These are phyloP conservation scores for Tricladium varicosporioides DNA, from an alignment of 2,329 filamentous ascomycete genomes.

Conservation along the genomic window DNA sequence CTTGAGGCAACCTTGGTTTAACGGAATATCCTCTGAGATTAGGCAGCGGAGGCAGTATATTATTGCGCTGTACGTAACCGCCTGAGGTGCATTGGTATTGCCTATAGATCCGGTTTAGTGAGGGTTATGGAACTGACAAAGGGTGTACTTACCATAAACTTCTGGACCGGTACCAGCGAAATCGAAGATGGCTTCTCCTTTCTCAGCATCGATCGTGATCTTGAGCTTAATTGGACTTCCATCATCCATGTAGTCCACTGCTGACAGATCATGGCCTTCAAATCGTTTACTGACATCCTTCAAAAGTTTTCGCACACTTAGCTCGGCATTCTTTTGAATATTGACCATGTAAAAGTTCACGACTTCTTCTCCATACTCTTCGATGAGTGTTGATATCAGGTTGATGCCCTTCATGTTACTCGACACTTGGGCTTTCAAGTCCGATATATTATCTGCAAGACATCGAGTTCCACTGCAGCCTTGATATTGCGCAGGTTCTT, in stretches of 20 bases:
- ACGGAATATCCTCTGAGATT: conserved; percentile 76
- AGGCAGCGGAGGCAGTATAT: conserved; percentile 83
- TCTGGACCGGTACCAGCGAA: conserved; percentile 77
- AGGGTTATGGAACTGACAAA: not conserved
- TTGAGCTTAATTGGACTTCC: conserved; percentile 74
- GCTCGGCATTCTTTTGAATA: conserved; percentile 78
- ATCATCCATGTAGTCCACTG: conserved; percentile 84
- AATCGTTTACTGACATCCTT: conserved; percentile 70
- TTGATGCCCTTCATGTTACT: conserved; percentile 85
- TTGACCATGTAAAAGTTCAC: conserved; percentile 83
- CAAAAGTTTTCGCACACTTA: conserved; percentile 70
- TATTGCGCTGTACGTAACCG: conserved; percentile 79
- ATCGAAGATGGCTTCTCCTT: conserved; percentile 76
- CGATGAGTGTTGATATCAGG: conserved; percentile 70
- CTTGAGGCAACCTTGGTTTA: conserved; percentile 81
- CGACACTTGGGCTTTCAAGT: conserved; percentile 82
- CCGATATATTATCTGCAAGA: conserved; percentile 79
- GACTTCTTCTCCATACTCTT: conserved; percentile 73
- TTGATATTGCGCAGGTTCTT: conserved; percentile 70
- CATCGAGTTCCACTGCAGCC: conserved; percentile 79
- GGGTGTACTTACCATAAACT: conserved; percentile 44
- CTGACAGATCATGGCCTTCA: conserved; percentile 66
- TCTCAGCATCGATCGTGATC: conserved; percentile 70
- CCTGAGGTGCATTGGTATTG: conserved; percentile 78
- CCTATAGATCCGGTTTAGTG: conserved; percentile 40